A percentile compares a stretch with the other conserved stretches of the same genome.
phyloP scores from a whole-genome alignment of 768 basidiomycete genomes.

The Psilocybe tampanensis region DNA sequence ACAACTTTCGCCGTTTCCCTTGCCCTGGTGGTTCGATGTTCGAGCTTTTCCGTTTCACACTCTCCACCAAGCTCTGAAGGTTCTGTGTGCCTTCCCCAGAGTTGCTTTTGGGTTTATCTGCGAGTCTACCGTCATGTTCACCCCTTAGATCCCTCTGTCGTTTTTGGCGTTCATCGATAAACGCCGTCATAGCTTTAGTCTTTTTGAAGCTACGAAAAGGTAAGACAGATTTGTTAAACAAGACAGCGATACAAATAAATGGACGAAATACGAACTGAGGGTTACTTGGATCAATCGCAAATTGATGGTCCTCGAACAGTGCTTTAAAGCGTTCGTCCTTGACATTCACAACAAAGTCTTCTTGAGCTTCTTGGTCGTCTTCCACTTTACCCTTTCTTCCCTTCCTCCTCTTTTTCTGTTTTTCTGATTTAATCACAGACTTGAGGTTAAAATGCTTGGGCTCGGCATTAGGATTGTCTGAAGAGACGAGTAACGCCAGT shows the following conservation, averaged over 20 bases:
- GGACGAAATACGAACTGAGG: slow-evolving; percentile 69
- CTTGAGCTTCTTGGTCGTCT: slow-evolving; percentile 70
- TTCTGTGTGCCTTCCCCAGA: slow-evolving; percentile 30
- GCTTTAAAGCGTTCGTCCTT: slow-evolving; percentile 87
- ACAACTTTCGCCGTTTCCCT: slow-evolving; percentile 46
- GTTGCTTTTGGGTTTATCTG: slow-evolving; percentile 12
- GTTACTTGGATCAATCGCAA: slow-evolving; percentile 95
- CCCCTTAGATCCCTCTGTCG: slow-evolving; percentile 46
- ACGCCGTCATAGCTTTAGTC: slow-evolving; percentile 85
- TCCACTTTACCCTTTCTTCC: slow-evolving; percentile 40
- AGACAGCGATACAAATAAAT: background rate
- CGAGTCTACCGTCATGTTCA: slow-evolving; percentile 14
- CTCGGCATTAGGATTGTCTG: slow-evolving; percentile 55
- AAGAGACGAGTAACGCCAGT: slow-evolving; percentile 60
- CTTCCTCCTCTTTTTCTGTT: slow-evolving; percentile 53
- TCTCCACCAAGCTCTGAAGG: slow-evolving; percentile 76
- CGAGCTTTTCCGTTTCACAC: slow-evolving; percentile 80
- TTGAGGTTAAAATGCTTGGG: slow-evolving; percentile 89
- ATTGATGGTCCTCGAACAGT: slow-evolving; percentile 86
- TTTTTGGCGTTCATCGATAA: slow-evolving; percentile 83
- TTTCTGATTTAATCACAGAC: slow-evolving; percentile 86
- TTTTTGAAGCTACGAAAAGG: slow-evolving; percentile 74
- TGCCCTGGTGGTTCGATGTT: slow-evolving; percentile 25
- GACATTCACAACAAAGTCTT: slow-evolving; percentile 82
- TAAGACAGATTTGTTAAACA: slow-evolving; percentile 8